phyloP scores from a whole-genome alignment of 2,329 filamentous ascomycete genomes.

The Trichophyton equinum region DNA sequence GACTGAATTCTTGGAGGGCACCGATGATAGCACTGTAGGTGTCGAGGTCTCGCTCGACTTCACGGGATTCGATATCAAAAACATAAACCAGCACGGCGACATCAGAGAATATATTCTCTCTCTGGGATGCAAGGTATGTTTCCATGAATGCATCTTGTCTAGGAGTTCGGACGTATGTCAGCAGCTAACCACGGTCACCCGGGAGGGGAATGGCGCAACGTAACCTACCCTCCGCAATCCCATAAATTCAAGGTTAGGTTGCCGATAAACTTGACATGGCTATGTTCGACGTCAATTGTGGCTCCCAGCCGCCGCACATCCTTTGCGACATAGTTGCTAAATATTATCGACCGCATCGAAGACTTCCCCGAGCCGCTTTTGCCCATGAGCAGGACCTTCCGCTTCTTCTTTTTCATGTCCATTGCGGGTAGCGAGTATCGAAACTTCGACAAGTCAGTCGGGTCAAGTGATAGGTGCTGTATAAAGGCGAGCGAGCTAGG shows the following conservation, averaged over 20 bases:
- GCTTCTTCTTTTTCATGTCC: conserved; percentile 54
- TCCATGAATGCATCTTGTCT: conserved; percentile 98
- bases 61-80: conserved; percentile 93
- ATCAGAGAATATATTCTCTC: conserved; percentile 90
- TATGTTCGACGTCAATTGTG: conserved; percentile 96
- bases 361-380: conserved; percentile 97
- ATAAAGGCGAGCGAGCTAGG: neutral
- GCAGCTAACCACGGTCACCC: neutral
- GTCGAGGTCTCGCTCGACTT: conserved; percentile 82
- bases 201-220: neutral
- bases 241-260: conserved; percentile 95
- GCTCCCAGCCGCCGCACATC: conserved; percentile 86
- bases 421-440: conserved; percentile 20
- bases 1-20: conserved; percentile 75
- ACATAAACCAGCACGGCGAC: conserved; percentile 98
- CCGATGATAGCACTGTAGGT: conserved; percentile 86
- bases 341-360: conserved; percentile 97
- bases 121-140: conserved; percentile 91
- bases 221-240: conserved; percentile 78
- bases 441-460: neutral
- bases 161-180: conserved; percentile 6
- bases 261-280: conserved; percentile 96
- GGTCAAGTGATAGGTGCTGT: neutral
- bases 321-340: conserved; percentile 96
- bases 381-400: conserved; percentile 80